Evolutionary conservation across 345 rosid genomes (phyloP), one percentile per base, ranked within the genome.

Genomic region (Camelina hispida): DNA sequence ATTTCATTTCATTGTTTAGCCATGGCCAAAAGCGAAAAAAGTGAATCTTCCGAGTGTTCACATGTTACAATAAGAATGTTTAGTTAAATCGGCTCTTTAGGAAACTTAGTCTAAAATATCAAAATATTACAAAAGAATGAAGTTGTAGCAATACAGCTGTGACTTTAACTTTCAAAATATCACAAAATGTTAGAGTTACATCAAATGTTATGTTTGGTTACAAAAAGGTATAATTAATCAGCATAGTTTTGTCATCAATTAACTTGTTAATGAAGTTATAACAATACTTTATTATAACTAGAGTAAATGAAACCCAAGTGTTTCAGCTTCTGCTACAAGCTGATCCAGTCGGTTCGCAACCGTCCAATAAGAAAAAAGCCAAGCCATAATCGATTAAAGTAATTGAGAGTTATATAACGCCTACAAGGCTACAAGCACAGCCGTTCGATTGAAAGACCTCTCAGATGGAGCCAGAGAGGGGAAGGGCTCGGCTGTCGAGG

Each of bases 401-500:
- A 4, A 54, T 62, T 69, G 75, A 69, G 58, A 6, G 53, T 38
- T 48, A 16, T 47, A 17, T 38, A 69, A 77, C 69, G 66, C 54
- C 58, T 55, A 52, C n/a, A 69, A 28, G 66, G 54, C 58, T 55
- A 52, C n/a, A 69, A 28, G 54, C 71, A 20, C 59, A 76, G 71
- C 75, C 75, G 71, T 77, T 53, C 71, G 60, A 63, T 69, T 54
- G 2, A 7, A 34, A 51, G 22, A 28, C 0, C 10, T 17, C 34
- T 56, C 30, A 54, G 74, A 68, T 76, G 65, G 69, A 47, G 64
- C 74, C 57, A 55, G 17, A 47, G 22, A 50, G 8, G 0, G 23
- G 37, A 34, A 34, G 22, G 47, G 50, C 68, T 65, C 72, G 50
- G 12, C 42, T 42, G 57, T 42, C 77, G 68, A 78, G 77, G 77